Percentiles rank a stretch among this genome's conserved stretches.
Conservation (phyloP, 805 yeast species). For the Starmera quercuum region DNA sequence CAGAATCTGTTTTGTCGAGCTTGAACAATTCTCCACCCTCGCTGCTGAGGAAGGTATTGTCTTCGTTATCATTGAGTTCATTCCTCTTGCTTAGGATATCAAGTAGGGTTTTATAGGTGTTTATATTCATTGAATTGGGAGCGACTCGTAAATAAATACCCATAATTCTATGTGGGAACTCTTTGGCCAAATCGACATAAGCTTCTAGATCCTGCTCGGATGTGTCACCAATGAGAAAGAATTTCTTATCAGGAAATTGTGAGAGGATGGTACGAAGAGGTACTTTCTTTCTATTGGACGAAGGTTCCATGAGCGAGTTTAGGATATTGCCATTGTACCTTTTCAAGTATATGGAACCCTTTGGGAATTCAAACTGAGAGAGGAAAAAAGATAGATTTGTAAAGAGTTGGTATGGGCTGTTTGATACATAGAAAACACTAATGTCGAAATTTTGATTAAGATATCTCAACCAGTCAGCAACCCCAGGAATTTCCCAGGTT, state of each 20-base stretch:
- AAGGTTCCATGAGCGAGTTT: conserved; percentile 79
- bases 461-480: conserved; percentile 63
- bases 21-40: no score
- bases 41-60: no score
- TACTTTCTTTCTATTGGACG: conserved; percentile 69
- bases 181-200: conserved; percentile 59
- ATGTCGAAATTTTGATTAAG: conserved; percentile 35
- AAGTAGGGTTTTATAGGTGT: conserved; percentile 16
- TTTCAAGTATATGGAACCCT: conserved; percentile 80
- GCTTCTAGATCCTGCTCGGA: conserved; percentile 96
- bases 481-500: conserved; percentile 68
- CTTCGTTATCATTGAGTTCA: conserved; percentile 22
- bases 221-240: conserved; percentile 87
- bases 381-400: conserved; percentile 39
- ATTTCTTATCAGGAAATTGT: conserved; percentile 73
- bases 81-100: conserved; percentile 15
- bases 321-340: conserved; percentile 79
- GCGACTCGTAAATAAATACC: conserved; percentile 82
- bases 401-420: conserved; percentile 89
- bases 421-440: conserved; percentile 88
- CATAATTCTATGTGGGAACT: conserved; percentile 53
- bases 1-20: no score
- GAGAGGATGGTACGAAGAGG: conserved; percentile 53
- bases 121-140: conserved; percentile 54
- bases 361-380: conserved; percentile 50